Evolutionary conservation across 208 protist species (phyloP).

Genomic region (Borovskyia barvae): DNA sequence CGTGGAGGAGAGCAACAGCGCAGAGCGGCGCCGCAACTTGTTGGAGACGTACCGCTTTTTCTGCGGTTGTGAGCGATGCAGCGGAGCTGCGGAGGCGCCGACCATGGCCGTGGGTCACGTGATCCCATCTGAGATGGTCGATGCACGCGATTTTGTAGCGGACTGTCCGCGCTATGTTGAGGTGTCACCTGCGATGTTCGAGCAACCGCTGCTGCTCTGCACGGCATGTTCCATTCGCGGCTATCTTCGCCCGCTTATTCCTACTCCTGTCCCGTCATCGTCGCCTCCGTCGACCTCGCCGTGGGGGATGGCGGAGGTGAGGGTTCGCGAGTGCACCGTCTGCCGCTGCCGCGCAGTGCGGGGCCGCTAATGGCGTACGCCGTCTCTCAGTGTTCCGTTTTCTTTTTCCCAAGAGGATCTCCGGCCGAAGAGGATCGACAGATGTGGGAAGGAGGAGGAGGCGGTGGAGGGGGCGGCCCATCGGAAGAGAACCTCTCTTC

Average conservation of each 20-base stretch:
- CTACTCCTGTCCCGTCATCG: background rate
- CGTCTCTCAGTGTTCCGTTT: too few species aligned
- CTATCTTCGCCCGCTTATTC: conserved; percentile 47
- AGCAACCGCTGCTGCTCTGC: conserved; percentile 33
- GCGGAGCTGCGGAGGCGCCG: conserved; percentile 6
- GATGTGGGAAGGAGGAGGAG: too few species aligned
- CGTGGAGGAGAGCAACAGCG: conserved; percentile 51
- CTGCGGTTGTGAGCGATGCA: conserved; percentile 64
- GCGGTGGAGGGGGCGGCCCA: too few species aligned
- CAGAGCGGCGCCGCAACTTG: conserved; percentile 53
- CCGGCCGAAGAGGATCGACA: too few species aligned
- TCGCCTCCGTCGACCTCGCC: background rate
- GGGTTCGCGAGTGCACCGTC: conserved; percentile 20
- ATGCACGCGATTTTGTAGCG: background rate
- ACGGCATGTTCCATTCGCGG: conserved; percentile 37
- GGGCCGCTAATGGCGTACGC: too few species aligned
- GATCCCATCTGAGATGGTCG: too few species aligned
- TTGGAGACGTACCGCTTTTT: conserved; percentile 64
- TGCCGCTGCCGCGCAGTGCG: conserved; percentile 16
- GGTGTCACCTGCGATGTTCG: conserved; percentile 7
- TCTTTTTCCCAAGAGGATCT: too few species aligned
- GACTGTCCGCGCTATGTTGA: background rate
- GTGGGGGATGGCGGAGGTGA: conserved; percentile 15
- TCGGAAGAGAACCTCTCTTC: too few species aligned
- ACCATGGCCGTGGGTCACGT: conserved; percentile 2